Evolutionary conservation across 2,329 filamentous ascomycete genomes (phyloP), one percentile per base, ranked within the genome.

Genomic region (Colletotrichum truncatum): DNA sequence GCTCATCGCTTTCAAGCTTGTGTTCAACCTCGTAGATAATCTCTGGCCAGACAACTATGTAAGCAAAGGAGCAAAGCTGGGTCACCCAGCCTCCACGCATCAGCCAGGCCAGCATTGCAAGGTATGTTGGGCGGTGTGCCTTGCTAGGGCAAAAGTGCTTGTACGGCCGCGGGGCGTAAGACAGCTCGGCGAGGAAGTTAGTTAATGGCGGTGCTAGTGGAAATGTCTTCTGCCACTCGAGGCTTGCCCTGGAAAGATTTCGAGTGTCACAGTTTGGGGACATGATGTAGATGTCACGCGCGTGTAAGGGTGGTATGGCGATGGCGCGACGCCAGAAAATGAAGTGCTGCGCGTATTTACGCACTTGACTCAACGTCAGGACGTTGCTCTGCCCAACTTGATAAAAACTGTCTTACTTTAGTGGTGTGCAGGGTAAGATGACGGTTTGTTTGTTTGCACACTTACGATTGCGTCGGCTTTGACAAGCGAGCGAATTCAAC

Each of bases 251-350:
- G 21, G 89, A 84, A 1, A 98, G 85, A 48, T 89, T 88, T 54
- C 85, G 82, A 71, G 94, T 86, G 72, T 97, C 91, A 67, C 93
- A 94, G 75, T 97, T 97, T 0, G 95, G 94, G 2, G 93, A 97
- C 26, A 98, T 88, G 32, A 98, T 91, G 77, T 98, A 99, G 10
- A 91, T 91, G 75, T 98, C 94, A 49, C 94, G 87, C 43, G 92
- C 91, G 73, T 98, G 94, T 6, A 99, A 86, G 0, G 96, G 96
- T 4, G 93, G 92, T 39, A 98, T 95, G 14, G 95, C 91, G 66
- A 97, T 92, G 48, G 95, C 96, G 62, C 94, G 91, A 23, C 96
- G 90, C 94, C 95, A 98, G 80, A 97, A 97, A 67, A 98, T 94
- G 68, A 99, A 91, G 80, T 98, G 96, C 63, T 93, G 92, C 9